These are phyloP conservation scores for Bipolaris oryzae DNA, from an alignment of 2,329 filamentous ascomycete species.

Conservation along the genomic window DNA sequence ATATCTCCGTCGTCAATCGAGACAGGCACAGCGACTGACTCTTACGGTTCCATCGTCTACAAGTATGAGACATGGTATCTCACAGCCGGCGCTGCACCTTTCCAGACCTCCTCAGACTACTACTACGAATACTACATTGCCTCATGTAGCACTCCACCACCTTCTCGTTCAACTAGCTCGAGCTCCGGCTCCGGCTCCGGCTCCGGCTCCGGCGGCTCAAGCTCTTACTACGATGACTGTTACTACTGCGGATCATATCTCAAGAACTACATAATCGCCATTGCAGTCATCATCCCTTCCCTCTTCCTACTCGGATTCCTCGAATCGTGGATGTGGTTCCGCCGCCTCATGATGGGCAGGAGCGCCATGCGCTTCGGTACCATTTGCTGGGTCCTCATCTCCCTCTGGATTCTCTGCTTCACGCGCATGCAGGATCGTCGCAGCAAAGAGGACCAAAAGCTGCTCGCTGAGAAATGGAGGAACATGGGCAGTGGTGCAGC, in stretches of 20 bases:
- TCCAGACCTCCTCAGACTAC: constrained; percentile 24
- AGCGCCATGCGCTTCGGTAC: constrained; percentile 41
- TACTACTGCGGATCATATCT: not conserved
- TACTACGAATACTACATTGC: constrained; percentile 36
- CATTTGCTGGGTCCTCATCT: constrained; percentile 39
- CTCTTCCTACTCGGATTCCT: constrained; percentile 43
- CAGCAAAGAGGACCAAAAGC: constrained; percentile 38
- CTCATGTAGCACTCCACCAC: constrained; percentile 29
- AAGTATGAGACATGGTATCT: constrained; percentile 36
- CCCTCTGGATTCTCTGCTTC: constrained; percentile 40
- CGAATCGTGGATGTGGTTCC: constrained; percentile 46
- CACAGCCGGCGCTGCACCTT: constrained; percentile 32
- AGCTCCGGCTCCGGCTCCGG: not conserved
- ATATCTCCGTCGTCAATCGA: constrained; percentile 32
- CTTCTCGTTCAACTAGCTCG: constrained; percentile 1
- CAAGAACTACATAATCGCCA: constrained; percentile 32
- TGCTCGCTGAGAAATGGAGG: constrained; percentile 40
- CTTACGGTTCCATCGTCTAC: constrained; percentile 13
- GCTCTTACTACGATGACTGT: constrained; percentile 21
- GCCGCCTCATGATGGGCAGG: constrained; percentile 42
- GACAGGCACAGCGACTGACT: constrained; percentile 12
- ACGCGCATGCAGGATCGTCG: constrained; percentile 41
- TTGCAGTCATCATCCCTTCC: constrained; percentile 33
- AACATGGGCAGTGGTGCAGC: constrained; percentile 32
- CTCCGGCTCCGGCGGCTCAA: not conserved